Evolutionary conservation across 257 asterid genomes (phyloP).

Genomic region (Gynochthodes officinalis): DNA sequence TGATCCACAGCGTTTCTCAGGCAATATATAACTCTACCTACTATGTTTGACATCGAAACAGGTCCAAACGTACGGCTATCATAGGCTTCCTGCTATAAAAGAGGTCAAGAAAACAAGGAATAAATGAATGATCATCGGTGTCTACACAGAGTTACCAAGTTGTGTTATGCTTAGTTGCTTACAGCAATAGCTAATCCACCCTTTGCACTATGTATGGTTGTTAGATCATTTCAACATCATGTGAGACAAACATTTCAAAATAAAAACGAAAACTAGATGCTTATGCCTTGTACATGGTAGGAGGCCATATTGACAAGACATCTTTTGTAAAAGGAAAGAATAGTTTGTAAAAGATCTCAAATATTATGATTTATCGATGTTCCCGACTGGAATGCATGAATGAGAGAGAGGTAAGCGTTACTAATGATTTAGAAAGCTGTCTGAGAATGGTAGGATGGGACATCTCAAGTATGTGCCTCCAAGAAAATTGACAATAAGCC

Average conservation of each 20-base stretch:
- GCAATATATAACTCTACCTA: slow-evolving; percentile 79
- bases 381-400: background rate
- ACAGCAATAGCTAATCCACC: background rate
- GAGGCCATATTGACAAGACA: background rate
- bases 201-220: background rate
- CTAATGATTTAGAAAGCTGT: background rate
- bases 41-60: slow-evolving; percentile 55
- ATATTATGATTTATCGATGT: background rate
- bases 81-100: slow-evolving; percentile 59
- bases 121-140: background rate
- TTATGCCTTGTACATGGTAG: background rate
- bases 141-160: background rate
- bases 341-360: background rate
- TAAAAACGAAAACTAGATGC: background rate
- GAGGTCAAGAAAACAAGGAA: slow-evolving; percentile 8
- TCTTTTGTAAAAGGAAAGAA: background rate
- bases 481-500: background rate
- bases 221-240: background rate
- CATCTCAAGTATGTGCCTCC: background rate
- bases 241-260: too few relatives aligned
- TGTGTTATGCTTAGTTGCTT: background rate
- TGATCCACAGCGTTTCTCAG: slow-evolving; percentile 76
- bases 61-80: slow-evolving; percentile 92
- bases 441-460: background rate
- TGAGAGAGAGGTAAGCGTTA: background rate